These are phyloP conservation scores for Podosphaera aphanis DNA, from an alignment of 2,329 filamentous ascomycete genomes.

Conservation along the genomic window DNA sequence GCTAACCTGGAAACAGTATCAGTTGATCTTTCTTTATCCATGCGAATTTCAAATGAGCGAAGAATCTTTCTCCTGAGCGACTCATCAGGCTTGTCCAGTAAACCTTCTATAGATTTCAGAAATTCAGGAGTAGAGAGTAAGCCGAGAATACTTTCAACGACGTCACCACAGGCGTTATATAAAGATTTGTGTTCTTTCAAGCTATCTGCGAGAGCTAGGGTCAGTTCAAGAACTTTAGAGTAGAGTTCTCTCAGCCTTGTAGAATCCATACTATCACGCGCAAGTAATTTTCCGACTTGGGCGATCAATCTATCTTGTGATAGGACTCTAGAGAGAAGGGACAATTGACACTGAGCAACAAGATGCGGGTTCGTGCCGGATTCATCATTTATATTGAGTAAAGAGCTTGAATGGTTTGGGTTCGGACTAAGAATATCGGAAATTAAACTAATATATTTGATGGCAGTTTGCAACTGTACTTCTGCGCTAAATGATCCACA, in stretches of 20 bases:
- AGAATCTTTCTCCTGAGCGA: slow-evolving; percentile 59
- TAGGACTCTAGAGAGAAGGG: slow-evolving; percentile 32
- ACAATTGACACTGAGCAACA: slow-evolving; percentile 29
- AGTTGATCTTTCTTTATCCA: slow-evolving; percentile 47
- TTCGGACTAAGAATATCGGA: slow-evolving; percentile 54
- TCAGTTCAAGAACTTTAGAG: slow-evolving; percentile 40
- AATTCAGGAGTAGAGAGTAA: slow-evolving; percentile 73
- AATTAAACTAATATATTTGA: slow-evolving; percentile 53
- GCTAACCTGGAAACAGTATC: slow-evolving; percentile 44
- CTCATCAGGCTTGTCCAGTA: slow-evolving; percentile 54
- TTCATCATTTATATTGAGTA: slow-evolving; percentile 38
- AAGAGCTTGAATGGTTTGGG: slow-evolving; percentile 44
- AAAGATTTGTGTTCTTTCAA: slow-evolving; percentile 32
- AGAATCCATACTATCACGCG: slow-evolving; percentile 39
- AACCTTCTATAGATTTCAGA: slow-evolving; percentile 61
- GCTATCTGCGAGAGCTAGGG: slow-evolving; percentile 40
- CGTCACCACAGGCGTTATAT: slow-evolving; percentile 37
- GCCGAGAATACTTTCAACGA: slow-evolving; percentile 59
- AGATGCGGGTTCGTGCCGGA: slow-evolving; percentile 23
- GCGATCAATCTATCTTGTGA: slow-evolving; percentile 31
- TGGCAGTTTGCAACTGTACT: slow-evolving; percentile 55
- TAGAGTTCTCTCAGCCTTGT: slow-evolving; percentile 46
- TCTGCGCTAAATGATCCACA: slow-evolving; percentile 48
- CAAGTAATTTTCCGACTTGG: slow-evolving; percentile 32
- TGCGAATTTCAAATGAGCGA: slow-evolving; percentile 55